Percentiles rank a stretch among this genome's conserved stretches.
Conservation (phyloP, 305 asterid genomes). For the Fraxinus paxiana region DNA sequence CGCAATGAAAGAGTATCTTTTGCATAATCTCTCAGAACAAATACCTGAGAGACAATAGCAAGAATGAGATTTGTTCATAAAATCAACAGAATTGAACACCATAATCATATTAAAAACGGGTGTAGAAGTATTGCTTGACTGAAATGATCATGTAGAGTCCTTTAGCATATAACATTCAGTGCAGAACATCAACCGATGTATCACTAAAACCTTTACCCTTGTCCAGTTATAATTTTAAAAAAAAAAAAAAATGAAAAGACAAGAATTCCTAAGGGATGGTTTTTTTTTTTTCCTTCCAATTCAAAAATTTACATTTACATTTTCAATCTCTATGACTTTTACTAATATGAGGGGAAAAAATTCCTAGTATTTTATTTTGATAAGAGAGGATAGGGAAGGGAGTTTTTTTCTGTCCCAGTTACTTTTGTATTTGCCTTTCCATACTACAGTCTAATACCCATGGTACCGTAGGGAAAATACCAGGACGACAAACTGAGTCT, state of each 20-base stretch:
- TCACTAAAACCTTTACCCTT: not conserved
- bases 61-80: constrained; percentile 10
- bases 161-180: not conserved
- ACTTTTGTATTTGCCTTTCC: constrained; percentile 1
- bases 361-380: not conserved
- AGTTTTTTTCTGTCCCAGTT: not conserved
- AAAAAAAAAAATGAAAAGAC: not conserved
- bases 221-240: not conserved
- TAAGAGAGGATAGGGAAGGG: not conserved
- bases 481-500: not conserved
- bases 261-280: not conserved
- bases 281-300: not conserved
- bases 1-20: constrained; percentile 78
- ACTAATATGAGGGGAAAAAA: not conserved
- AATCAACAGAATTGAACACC: not conserved
- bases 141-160: not conserved
- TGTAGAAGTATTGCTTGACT: constrained; percentile 6
- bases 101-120: not conserved
- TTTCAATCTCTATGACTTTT: not conserved
- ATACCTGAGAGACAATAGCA: constrained; percentile 48
- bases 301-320: not conserved
- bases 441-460: not conserved
- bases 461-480: not conserved
- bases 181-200: constrained; percentile 8
- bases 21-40: constrained; percentile 86